Evolutionary conservation across 2,329 filamentous ascomycete genomes (phyloP).

Genomic region (Ceratocystis cubensis): DNA sequence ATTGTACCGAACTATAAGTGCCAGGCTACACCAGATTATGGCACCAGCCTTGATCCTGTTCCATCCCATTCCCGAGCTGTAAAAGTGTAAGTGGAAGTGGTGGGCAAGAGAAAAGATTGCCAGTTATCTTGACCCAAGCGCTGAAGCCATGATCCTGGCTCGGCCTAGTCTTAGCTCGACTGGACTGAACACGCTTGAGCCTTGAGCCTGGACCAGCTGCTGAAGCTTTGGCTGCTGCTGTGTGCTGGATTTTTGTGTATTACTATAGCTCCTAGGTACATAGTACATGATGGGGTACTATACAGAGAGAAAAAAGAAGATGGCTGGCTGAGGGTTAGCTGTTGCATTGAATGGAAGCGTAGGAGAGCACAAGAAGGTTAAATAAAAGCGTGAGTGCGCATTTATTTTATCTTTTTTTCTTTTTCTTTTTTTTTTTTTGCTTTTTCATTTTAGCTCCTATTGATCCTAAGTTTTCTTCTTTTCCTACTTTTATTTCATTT

Average conservation of each 20-base stretch:
- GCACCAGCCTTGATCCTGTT: neutral
- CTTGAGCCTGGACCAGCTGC: neutral
- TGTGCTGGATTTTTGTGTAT: no score
- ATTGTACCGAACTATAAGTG: no score
- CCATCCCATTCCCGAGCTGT: constrained; percentile 1
- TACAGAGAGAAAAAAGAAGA: no score
- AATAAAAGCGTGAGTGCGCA: neutral
- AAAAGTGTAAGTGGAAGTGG: neutral
- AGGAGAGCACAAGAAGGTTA: no score
- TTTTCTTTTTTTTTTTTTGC: neutral
- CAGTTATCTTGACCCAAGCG: neutral
- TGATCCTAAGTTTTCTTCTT: neutral
- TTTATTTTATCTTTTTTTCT: neutral
- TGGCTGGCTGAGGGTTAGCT: no score
- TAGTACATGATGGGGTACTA: no score
- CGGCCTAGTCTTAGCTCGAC: no score
- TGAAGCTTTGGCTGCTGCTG: neutral
- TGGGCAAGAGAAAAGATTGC: neutral
- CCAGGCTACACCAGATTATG: neutral
- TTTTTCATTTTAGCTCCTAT: neutral
- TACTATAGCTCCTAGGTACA: no score
- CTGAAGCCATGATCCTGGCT: neutral
- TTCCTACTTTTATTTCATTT: no score
- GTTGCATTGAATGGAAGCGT: no score
- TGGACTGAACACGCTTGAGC: neutral